Percentiles rank a stretch among this genome's conserved stretches.
These are phyloP conservation scores for Moniliella sp. DNA, from an alignment of 1,284 basidiomycete species.

Conservation along the genomic window DNA sequence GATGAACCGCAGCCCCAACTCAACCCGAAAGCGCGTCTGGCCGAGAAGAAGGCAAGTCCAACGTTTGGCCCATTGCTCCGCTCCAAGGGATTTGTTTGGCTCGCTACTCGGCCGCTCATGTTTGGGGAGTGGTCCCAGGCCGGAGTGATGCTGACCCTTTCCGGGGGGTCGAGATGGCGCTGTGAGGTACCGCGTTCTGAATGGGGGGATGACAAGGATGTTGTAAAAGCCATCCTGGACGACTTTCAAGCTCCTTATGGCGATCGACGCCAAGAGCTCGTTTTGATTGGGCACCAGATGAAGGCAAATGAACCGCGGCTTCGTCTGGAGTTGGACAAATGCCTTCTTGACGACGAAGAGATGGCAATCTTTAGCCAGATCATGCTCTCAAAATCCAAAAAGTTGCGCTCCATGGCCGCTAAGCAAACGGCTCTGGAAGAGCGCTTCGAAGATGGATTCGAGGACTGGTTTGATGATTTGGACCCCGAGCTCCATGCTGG, in stretches of 20 bases:
- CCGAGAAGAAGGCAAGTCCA: slow-evolving; percentile 31
- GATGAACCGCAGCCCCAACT: slow-evolving; percentile 34
- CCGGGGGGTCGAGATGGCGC: slow-evolving; percentile 36
- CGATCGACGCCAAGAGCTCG: slow-evolving; percentile 37
- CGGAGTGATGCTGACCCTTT: slow-evolving; percentile 36
- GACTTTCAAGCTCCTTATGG: slow-evolving; percentile 37
- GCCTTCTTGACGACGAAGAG: slow-evolving; percentile 35
- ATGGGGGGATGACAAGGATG: slow-evolving; percentile 35
- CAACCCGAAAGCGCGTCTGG: slow-evolving; percentile 35
- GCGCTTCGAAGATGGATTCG: slow-evolving; percentile 34
- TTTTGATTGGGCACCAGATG: slow-evolving; percentile 34
- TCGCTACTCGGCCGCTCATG: slow-evolving; percentile 18
- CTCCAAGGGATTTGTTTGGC: slow-evolving; percentile 38
- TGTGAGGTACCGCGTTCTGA: slow-evolving; percentile 31
- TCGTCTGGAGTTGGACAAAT: slow-evolving; percentile 31
- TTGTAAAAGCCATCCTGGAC: slow-evolving; percentile 33
- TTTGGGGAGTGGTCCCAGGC: slow-evolving; percentile 39
- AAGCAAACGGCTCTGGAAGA: slow-evolving; percentile 28
- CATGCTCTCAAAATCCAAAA: slow-evolving; percentile 28
- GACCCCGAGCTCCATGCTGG: too few species aligned
- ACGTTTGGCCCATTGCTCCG: slow-evolving; percentile 36
- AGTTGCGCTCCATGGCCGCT: slow-evolving; percentile 3
- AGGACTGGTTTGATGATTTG: too few species aligned
- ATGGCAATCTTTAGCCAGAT: slow-evolving; percentile 34
- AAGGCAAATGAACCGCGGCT: slow-evolving; percentile 18